These are phyloP conservation scores for Corylus heterophylla DNA, from an alignment of 306 rosid species.

Conservation along the genomic window DNA sequence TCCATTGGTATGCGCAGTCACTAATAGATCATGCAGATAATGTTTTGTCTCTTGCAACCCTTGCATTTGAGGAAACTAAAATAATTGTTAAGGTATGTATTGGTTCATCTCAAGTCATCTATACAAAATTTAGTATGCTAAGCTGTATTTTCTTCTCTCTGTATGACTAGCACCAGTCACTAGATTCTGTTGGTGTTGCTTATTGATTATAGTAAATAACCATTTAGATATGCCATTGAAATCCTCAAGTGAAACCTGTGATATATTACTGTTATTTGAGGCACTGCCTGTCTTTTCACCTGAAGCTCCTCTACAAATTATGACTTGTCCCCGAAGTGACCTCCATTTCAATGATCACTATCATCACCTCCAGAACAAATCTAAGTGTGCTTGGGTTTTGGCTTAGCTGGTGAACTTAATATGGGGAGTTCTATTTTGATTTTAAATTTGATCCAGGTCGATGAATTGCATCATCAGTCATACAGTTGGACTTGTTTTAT, in stretches of 20 bases:
- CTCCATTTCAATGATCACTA: background rate
- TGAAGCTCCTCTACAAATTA: background rate
- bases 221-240: background rate
- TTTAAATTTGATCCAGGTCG: background rate
- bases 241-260: background rate
- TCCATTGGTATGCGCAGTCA: constrained; percentile 87
- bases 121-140: background rate
- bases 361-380: background rate
- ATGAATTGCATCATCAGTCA: background rate
- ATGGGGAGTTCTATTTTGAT: background rate
- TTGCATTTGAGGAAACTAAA: constrained; percentile 86
- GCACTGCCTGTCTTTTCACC: background rate
- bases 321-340: background rate
- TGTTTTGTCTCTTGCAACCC: constrained; percentile 93
- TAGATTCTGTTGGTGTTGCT: background rate
- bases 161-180: constrained; percentile 10
- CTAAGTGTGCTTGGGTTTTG: too few relatives aligned
- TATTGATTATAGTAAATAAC: background rate
- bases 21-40: constrained; percentile 85
- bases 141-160: constrained; percentile 19
- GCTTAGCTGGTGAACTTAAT: background rate
- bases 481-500: background rate
- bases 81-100: constrained; percentile 73
- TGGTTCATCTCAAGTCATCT: constrained; percentile 15
- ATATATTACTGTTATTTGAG: background rate